phyloP scores from a whole-genome alignment of 139 green algal genomes.

The Chlamydomonas sp. region DNA sequence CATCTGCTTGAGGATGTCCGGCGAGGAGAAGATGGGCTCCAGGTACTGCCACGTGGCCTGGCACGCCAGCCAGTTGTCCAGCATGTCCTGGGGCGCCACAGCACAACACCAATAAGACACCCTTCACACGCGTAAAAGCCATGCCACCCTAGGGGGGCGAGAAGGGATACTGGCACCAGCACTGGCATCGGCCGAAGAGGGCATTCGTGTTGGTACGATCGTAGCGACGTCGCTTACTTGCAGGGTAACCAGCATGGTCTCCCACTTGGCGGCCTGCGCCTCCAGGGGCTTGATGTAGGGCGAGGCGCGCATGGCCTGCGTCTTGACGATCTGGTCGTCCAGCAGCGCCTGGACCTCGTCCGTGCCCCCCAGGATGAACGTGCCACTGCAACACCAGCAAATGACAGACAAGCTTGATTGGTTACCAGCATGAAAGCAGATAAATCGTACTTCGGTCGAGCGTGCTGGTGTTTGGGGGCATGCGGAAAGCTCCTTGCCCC shows the following conservation, averaged over 20 bases:
- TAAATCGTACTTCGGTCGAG: too few species aligned
- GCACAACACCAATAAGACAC: neutral
- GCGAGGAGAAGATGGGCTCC: conserved; percentile 85
- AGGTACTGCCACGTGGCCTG: conserved; percentile 90
- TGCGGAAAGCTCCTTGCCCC: too few species aligned
- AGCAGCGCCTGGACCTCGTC: conserved; percentile 85
- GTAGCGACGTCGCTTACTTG: neutral
- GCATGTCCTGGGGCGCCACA: conserved; percentile 75
- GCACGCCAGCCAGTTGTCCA: conserved; percentile 88
- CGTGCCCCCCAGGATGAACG: conserved; percentile 76
- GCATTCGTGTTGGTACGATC: neutral
- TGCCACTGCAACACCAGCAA: conserved; percentile 25
- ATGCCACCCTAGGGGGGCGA: neutral
- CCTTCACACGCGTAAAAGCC: neutral
- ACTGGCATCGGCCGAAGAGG: too few species aligned
- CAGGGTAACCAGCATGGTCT: conserved; percentile 71
- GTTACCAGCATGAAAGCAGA: too few species aligned
- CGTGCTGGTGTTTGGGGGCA: too few species aligned
- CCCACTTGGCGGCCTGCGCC: conserved; percentile 62
- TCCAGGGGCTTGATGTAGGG: conserved; percentile 86
- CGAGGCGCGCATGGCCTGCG: conserved; percentile 77
- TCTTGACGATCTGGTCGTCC: conserved; percentile 85
- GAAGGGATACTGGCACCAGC: too few species aligned
- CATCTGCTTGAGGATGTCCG: conserved; percentile 92
- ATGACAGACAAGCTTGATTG: too few species aligned